Evolutionary conservation across 768 basidiomycete species (phyloP), one percentile per base, ranked within the genome.

Genomic region (Neoboletus subvelutipes): DNA sequence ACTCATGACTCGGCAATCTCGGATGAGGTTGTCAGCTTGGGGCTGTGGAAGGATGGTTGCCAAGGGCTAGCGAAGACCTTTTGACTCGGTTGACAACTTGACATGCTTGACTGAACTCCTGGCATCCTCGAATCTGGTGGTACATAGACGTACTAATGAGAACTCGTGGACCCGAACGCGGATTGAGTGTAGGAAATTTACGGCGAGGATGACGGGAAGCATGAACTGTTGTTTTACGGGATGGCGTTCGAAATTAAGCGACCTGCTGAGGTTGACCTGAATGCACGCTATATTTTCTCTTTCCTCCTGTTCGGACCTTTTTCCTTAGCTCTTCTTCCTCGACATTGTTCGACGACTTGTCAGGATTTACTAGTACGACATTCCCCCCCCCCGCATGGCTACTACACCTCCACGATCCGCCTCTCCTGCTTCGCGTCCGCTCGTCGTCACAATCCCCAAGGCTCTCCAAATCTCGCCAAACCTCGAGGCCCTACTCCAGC

Each of bases 401-500:
- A 60, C 58, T n/a, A 60, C 64, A 1, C 60, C 67, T 13, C 61
- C 65, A 0, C 70, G 68, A 29, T 18, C 67, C 9, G 50, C 56
- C 4, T 62, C 70, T 3, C 70, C 68, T 7, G 39, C 37, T 0
- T 37, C 45, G 0, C 36, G 43, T 28, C 34, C 55, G 1, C 45
- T 37, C 20, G 54, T 50, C 40, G 31, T 34, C 1, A 20, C 39
- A 10, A n/a, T 40, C 0, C 54, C 64, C 1, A 52, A 56, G 26
- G 12, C 76, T 1, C 67, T 85, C 45, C 71, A 77, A 12, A 86
- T 85, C 50, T 85, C 83, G 2, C 80, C 84, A 0, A 78, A 86
- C 61, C 77, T 85, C 45, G 80, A 85, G 58, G 84, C 83, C 26
- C 62, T 86, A 9, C 73, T 86, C 50, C 78, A 83, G 64, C 80